Evolutionary conservation across 106 monocot genomes (phyloP), one percentile per base, ranked within the genome.

Genomic region (Acanthochlamys bracteata): DNA sequence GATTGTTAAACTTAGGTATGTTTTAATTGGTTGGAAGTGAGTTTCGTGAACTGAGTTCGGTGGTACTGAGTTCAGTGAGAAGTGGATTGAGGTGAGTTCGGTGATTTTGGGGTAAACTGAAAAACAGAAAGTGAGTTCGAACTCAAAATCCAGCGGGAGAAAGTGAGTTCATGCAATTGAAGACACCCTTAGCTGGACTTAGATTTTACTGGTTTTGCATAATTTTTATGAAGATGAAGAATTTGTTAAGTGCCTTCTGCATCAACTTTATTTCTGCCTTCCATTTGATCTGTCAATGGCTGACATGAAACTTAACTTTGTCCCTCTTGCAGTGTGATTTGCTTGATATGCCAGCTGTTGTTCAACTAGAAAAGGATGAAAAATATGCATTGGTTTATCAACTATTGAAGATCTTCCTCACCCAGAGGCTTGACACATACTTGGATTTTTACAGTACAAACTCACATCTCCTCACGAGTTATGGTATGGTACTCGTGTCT

Each of bases 321-420:
- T 12, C 73, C 39, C 72, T 71, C 10, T 66, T 79, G 74, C 88
- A 98, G 96, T 87, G 88, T 79, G 96, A 98, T 79, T 76, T 98
- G 65, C 73, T 91, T 41, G 88, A 91, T 68, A 71, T 91, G 80
- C 90, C 88, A 66, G 91, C 83, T 49, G 77, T 98, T 55, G 59
- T 16, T 19, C 96, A 91, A 62, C 69, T 98, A 43, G 91, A 98
- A 62, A 83, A 91, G 20, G 96, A 98, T 63, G 79, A 47, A 20
- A 87, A 98, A 25, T 81, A 91, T 81, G 60, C 67, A 39, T 66
- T 75, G 64, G 72, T 88, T 41, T 85, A 85, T 53, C 70, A 85
- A 72, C 79, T 98, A 10, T 55, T 98, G 70, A 83, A 88, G 56
- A 91, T 98, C 65, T 91, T 91, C 79, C 80, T 98, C 65, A 81